Base-by-base conservation (phyloP, 192 early-diverging fungal species). In the Coemansia sp. region DNA sequence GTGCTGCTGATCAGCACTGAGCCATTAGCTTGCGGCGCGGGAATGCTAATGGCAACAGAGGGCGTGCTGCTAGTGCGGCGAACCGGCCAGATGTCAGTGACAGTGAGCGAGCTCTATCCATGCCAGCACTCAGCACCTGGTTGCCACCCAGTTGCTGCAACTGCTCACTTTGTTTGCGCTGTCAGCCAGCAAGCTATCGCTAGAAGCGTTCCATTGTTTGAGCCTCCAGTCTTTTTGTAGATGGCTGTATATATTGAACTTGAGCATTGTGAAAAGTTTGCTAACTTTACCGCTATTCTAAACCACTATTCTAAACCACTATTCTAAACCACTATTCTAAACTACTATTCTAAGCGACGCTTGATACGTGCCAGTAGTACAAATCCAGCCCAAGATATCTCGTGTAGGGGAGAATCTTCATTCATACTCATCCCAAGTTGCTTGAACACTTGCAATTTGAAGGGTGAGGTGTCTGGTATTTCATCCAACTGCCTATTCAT, bases 1-100 rank as follows among this genome's bases (percentile, higher is more conserved):
- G 59, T 68, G 49, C 51, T 61, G 49, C 25, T 68, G 32, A 62
- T 68, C 47, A 68, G 67, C 49, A 68, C 67, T 6, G 67, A 68
- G 45, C 19, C 59, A 1, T 25, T 39, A 14, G 67, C 67, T 2
- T 53, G 67, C 31, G 60, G 60, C 11, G 59, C 67, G 2, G 67
- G 67, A 27, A 27, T 62, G 14, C 36, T 68, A 15, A 49, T 54
- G 22, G 39, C 59, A 40, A 29, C 49, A 2, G 49, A 53, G 6
- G 59, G 67, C 4, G 25, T 68, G 4, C 46, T 68, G 9, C 27
- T 68, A 40, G 67, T 68, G 47, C 43, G 59, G 8, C 35, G 67
- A 12, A 54, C 51, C 25, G 32, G 46, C 1, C 59, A 53, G 25
- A 59, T 61, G 49, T 51, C 19, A 7, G 67, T 49, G 10, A 38